Evolutionary conservation across 257 asterid genomes (phyloP).

Genomic region (Ocimum tenuiflorum): DNA sequence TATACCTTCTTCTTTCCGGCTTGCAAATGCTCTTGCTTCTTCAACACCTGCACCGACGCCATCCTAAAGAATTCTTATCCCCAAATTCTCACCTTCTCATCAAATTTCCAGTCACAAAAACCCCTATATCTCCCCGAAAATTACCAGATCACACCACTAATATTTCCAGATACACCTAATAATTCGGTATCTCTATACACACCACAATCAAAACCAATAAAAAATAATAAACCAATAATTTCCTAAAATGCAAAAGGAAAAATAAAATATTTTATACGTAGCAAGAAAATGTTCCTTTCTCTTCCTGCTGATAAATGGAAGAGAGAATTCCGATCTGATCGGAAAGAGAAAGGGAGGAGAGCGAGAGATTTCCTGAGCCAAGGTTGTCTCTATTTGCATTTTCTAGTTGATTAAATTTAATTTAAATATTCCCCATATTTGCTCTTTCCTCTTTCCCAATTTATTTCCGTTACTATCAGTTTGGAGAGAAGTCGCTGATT

Average conservation of each 20-base stretch:
- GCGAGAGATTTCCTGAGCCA: constrained; percentile 22
- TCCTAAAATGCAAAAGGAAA: constrained; percentile 10
- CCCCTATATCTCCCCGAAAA: constrained; percentile 16
- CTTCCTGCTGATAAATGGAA: constrained; percentile 11
- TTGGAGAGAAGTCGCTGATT: constrained; percentile 14
- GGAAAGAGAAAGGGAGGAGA: constrained; percentile 27
- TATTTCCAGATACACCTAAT: background rate
- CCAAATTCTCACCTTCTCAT: constrained; percentile 21
- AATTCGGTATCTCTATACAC: constrained; percentile 7
- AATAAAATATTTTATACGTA: background rate
- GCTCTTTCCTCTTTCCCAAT: constrained; percentile 5
- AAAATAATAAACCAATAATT: background rate
- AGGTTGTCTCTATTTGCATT: background rate
- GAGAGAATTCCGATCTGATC: constrained; percentile 37
- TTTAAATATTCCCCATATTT: constrained; percentile 14
- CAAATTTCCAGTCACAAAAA: constrained; percentile 22
- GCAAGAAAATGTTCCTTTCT: background rate
- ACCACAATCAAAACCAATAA: constrained; percentile 18
- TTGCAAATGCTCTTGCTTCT: constrained; percentile 67
- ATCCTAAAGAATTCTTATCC: constrained; percentile 25
- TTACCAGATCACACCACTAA: constrained; percentile 30
- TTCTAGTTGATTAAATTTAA: constrained; percentile 13
- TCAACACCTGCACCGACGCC: constrained; percentile 82
- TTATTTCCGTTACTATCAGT: constrained; percentile 10
- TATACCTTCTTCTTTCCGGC: constrained; percentile 73